Base-by-base conservation (phyloP, 2,329 filamentous ascomycete genomes). In the Botrytis porri region DNA sequence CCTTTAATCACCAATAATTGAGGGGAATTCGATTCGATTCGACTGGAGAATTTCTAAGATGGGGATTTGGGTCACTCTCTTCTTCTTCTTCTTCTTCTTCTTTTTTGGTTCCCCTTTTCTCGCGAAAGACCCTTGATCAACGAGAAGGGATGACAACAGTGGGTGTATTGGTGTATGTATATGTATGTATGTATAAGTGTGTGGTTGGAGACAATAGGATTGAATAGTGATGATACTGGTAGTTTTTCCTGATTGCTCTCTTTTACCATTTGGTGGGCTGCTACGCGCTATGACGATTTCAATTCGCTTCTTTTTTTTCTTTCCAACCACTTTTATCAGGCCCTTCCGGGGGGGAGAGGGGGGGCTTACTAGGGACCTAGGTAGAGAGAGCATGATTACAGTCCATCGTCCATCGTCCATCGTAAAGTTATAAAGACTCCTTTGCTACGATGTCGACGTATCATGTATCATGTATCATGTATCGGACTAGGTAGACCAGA, bases 241-340 rank as follows among this genome's bases (percentile, higher is more conserved):
- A 61, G 25, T 12, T 54, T 61, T 72, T 66, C 59, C 54, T 45
- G 39, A 7, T 72, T 72, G 25, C 45, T 70, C 54, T 43, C 51
- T 29, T 29, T 16, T 18, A 14, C 7, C 51, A 57, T 63, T 41
- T 62, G 63, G 72, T 62, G 72, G 57, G 54, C 22, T 48, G 62
- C 29, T 67, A n/a, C 72, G 65, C 75, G 75, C 73, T 77, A 77
- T 75, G 73, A 77, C 71, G 75, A 74, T 71, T 69, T 65, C 62
- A 37, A 57, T 51, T 54, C 32, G 45, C 64, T 39, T 54, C 64
- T 48, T 66, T 51, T 65, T 66, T 25, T 8, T 6, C n/a, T n/a
- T 25, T 57, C 12, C 29, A n/a, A 65, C 41, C 62, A 61, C 32
- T 45, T 16, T 29, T 16, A 25, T 32, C 43, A 64, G 63, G 20